A percentile compares a stretch with the other conserved stretches of the same genome.
These are phyloP conservation scores for Fusarium sp. DNA, from an alignment of 2,329 filamentous ascomycete species.

Conservation along the genomic window DNA sequence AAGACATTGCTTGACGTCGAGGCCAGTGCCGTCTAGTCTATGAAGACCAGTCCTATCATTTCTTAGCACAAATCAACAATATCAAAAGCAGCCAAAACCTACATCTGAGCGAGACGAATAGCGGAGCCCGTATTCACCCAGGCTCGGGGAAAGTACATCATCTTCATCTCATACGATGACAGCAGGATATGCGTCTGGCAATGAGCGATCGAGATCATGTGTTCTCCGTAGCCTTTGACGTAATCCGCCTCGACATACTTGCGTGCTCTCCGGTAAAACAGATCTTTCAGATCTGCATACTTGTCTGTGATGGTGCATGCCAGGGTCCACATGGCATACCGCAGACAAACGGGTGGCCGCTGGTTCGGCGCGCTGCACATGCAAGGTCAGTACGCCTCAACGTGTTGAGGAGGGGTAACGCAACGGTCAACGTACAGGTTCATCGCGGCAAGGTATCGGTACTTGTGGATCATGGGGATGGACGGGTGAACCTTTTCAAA, in stretches of 20 bases:
- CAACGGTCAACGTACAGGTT: constrained; percentile 69
- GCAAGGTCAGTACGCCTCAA: constrained; percentile 20
- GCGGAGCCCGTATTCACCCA: constrained; percentile 92
- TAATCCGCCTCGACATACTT: constrained; percentile 93
- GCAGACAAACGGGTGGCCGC: constrained; percentile 86
- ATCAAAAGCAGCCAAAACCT: constrained; percentile 42
- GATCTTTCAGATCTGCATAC: constrained; percentile 80
- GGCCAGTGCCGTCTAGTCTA: constrained; percentile 80
- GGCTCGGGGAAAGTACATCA: constrained; percentile 96
- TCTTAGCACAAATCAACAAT: constrained; percentile 33
- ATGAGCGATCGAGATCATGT: constrained; percentile 86
- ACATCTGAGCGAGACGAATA: constrained; percentile 87
- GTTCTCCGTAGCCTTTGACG: constrained; percentile 91
- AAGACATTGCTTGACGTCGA: constrained; percentile 94
- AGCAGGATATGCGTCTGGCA: constrained; percentile 87
- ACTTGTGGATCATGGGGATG: constrained; percentile 88
- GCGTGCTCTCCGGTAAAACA: constrained; percentile 89
- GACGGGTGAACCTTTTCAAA: constrained; percentile 92
- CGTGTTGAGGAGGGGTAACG: not conserved
- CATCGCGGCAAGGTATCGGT: constrained; percentile 88
- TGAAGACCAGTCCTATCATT: constrained; percentile 86
- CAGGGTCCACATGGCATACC: constrained; percentile 96
- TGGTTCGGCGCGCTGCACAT: constrained; percentile 75
- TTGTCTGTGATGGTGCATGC: constrained; percentile 89
- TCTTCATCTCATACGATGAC: constrained; percentile 91